Evolutionary conservation across 345 rosid genomes (phyloP), one percentile per base, ranked within the genome.

Genomic region (Trapa bicornis): DNA sequence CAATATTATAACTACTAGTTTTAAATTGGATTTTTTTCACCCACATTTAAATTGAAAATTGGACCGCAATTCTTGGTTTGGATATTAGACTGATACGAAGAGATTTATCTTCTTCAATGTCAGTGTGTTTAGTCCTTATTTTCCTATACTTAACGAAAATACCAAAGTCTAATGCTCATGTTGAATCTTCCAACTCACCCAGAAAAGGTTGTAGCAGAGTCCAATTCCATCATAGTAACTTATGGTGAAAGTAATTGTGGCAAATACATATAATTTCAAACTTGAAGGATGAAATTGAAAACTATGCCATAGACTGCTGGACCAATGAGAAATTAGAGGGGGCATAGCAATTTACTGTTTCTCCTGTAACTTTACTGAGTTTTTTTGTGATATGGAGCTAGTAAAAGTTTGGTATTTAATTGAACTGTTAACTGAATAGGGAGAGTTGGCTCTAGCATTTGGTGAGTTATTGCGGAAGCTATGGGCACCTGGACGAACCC

Each of bases 401-500:
- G n/a, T 45, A 33, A 29, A 22, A 45, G 10, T 65, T 67, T 7
- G 47, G 17, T 47, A 29, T 52, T 62, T 39, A 45, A 53, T 47
- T 45, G 54, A 65, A 73, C 42, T 69, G 72, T 29, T 71, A 37
- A 42, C 35, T 76, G 68, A 65, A 47, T 80, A 91, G 99, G 99
- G 99, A 62, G 97, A 94, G 74, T 83, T 94, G 72, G 97, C 99
- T 74, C 75, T 87, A 70, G 97, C 96, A 73, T 94, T 94, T 81
- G 97, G 99, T 68, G 93, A 94, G 67, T 84, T 94, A 71, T 88
- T 94, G 41, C 85, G 96, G 75, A 94, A 83, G 78, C 85, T 94
- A 39, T 94, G 99, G 99, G 93, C 96, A 65, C 96, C 99, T 60
- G 99, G 99, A 52, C 85, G 97, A 66, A 84, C 90, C n/a, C 82